Base-by-base conservation (phyloP, 768 basidiomycete species). In the Lyophyllum decastes region DNA sequence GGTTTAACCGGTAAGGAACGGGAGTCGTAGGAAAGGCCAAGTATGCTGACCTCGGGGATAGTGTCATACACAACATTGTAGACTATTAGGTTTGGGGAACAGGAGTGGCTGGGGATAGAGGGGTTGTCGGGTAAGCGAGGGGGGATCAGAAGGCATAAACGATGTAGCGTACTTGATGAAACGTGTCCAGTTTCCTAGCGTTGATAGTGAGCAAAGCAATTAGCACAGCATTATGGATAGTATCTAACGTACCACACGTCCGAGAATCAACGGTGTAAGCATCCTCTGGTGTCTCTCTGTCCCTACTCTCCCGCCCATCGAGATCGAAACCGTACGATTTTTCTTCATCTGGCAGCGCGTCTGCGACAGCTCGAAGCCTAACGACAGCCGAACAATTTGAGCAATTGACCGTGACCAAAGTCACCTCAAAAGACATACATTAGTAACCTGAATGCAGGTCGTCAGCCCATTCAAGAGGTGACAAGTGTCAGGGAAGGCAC, bases 101-200 rank as follows among this genome's bases (percentile, higher is more conserved):
- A 90, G 0, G 87, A 89, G 64, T 90, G 89, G 62, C 88, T 90
- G n/a, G 56, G 50, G 19, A 34, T 30, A 10, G 30, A 30, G 30
- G 30, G 27, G 45, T 30, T 22, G 49, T 55, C 21, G 38, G 14
- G 35, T 43, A 34, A 16, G 24, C n/a, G n/a, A n/a, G 30, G n/a
- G 26, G 38, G 43, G 9, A 14, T 45, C 11, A 54, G 17, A 9
- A 24, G 19, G 26, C 21, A n/a, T 16, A 25, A 40, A 33, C 14
- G 38, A 2, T 33, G 21, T 25, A 11, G 68, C 85, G 57, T 61
- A 88, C 88, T 90, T 90, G 30, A 90, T 74, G 59, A 90, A 90
- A 4, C 88, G 79, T 8, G 87, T 86, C 89, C 89, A 90, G 62
- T 90, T 90, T 7, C 89, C 88, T 89, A 59, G 30, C 4, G 30